Evolutionary conservation across 495 filamentous ascomycete genomes (phyloP).

Genomic region (Talaromyces thailandensis): DNA sequence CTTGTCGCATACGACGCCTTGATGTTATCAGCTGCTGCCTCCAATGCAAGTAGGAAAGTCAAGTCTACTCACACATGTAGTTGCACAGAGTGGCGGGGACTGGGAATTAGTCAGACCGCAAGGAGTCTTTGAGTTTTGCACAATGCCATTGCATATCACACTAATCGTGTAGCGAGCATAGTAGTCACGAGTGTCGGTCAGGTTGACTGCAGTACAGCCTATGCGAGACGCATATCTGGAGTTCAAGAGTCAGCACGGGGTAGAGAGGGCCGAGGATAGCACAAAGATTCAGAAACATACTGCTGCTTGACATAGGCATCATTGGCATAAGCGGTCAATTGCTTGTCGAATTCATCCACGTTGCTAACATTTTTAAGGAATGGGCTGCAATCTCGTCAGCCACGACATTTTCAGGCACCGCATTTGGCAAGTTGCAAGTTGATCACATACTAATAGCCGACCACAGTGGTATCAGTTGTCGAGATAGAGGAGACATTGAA

Average conservation of each 20-base stretch:
- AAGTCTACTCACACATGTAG: constrained; percentile 64
- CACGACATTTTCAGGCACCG: constrained; percentile 4
- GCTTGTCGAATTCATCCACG: constrained; percentile 66
- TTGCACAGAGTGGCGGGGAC: constrained; percentile 76
- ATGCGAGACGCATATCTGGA: constrained; percentile 65
- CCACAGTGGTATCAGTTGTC: constrained; percentile 48
- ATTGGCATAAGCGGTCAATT: constrained; percentile 62
- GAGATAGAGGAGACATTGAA: constrained; percentile 79
- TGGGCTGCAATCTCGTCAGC: constrained; percentile 49
- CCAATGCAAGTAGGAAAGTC: neutral
- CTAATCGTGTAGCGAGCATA: constrained; percentile 94
- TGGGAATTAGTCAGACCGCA: constrained; percentile 57
- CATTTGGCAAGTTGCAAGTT: neutral
- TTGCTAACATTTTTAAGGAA: constrained; percentile 78
- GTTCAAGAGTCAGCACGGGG: constrained; percentile 12
- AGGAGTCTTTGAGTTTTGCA: constrained; percentile 75
- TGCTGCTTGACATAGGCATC: constrained; percentile 65
- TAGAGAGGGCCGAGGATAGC: neutral
- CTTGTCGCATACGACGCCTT: constrained; percentile 79
- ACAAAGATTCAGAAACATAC: constrained; percentile 40
- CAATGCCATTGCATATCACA: constrained; percentile 87
- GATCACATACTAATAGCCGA: constrained; percentile 61
- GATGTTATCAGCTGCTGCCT: neutral
- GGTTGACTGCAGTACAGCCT: constrained; percentile 70
- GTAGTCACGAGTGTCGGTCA: constrained; percentile 69